Percentiles rank a stretch among this genome's conserved stretches.
Conservation (phyloP, 2,329 filamentous ascomycete species). For the Fusarium pilosicola region DNA sequence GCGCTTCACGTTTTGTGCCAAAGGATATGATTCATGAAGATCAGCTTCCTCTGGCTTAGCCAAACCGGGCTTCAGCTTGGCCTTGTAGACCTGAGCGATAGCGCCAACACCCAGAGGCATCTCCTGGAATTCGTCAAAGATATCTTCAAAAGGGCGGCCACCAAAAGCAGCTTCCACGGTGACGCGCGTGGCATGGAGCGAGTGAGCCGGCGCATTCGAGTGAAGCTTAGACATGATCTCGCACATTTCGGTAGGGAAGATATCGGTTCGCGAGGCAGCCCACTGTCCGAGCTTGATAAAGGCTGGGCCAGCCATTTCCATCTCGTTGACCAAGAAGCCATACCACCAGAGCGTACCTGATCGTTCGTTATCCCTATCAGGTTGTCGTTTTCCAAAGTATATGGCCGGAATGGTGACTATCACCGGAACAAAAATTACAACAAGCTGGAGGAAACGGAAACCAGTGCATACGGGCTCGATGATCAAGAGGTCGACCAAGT, state of each 20-base stretch:
- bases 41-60: slow-evolving; percentile 71
- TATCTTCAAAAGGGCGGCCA: slow-evolving; percentile 82
- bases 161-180: slow-evolving; percentile 86
- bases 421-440: slow-evolving; percentile 91
- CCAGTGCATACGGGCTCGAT: slow-evolving; percentile 89
- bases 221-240: slow-evolving; percentile 93
- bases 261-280: slow-evolving; percentile 95
- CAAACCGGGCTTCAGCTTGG: slow-evolving; percentile 85
- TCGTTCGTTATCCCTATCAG: slow-evolving; percentile 77
- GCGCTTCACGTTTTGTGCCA: slow-evolving; percentile 76
- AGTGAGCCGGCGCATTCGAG: slow-evolving; percentile 93
- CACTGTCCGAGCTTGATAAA: slow-evolving; percentile 99
- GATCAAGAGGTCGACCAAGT: slow-evolving; percentile 77
- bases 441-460: slow-evolving; percentile 85
- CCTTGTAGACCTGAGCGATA: slow-evolving; percentile 97
- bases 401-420: slow-evolving; percentile 81
- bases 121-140: slow-evolving; percentile 96
- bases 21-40: slow-evolving; percentile 55
- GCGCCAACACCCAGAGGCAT: slow-evolving; percentile 91
- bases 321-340: slow-evolving; percentile 81
- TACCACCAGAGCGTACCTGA: slow-evolving; percentile 95
- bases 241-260: slow-evolving; percentile 94
- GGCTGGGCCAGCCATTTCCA: slow-evolving; percentile 93
- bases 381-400: slow-evolving; percentile 76
- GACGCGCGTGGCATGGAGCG: slow-evolving; percentile 78